Percentiles rank a stretch among this genome's conserved stretches.
Evolutionary conservation across 2,329 filamentous ascomycete genomes (phyloP).

Genomic region (Xylaria sp.): DNA sequence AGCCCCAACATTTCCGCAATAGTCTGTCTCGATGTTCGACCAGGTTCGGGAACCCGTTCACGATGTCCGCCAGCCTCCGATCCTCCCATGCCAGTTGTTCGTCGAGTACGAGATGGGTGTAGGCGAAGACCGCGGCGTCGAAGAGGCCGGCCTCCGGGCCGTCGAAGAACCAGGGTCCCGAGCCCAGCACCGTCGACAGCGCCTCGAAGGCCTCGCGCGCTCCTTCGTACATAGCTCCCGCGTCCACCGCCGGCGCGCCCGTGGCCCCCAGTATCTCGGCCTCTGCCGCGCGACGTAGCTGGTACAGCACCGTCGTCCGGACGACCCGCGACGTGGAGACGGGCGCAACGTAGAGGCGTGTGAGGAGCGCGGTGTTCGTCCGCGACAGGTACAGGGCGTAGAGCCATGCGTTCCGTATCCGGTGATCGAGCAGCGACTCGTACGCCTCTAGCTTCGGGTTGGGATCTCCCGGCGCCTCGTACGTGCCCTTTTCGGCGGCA

Average conservation of each 20-base stretch:
- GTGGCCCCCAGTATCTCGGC: constrained; percentile 70
- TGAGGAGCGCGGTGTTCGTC: constrained; percentile 69
- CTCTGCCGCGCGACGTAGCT: constrained; percentile 73
- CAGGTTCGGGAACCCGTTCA: constrained; percentile 64
- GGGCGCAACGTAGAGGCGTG: constrained; percentile 70
- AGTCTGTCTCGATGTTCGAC: constrained; percentile 66
- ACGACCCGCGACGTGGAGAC: constrained; percentile 64
- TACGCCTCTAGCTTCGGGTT: constrained; percentile 72
- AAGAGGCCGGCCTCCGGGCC: constrained; percentile 67
- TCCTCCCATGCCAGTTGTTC: constrained; percentile 66
- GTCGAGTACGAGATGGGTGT: constrained; percentile 79
- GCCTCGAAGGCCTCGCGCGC: constrained; percentile 51
- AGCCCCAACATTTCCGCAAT: constrained; percentile 50
- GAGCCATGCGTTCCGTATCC: constrained; percentile 86
- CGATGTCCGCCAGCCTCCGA: constrained; percentile 57
- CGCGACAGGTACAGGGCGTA: constrained; percentile 79
- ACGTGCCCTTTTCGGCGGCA: constrained; percentile 54
- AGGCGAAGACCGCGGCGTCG: constrained; percentile 88
- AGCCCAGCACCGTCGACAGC: constrained; percentile 47
- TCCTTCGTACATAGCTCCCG: constrained; percentile 45
- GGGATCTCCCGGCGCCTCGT: constrained; percentile 49
- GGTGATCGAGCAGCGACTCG: constrained; percentile 72
- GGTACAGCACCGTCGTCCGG: constrained; percentile 61
- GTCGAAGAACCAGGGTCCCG: constrained; percentile 54
- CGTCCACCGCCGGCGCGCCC: constrained; percentile 40